These are phyloP conservation scores for Saccharomyces jurei DNA, from an alignment of 805 yeast genomes.

Conservation along the genomic window DNA sequence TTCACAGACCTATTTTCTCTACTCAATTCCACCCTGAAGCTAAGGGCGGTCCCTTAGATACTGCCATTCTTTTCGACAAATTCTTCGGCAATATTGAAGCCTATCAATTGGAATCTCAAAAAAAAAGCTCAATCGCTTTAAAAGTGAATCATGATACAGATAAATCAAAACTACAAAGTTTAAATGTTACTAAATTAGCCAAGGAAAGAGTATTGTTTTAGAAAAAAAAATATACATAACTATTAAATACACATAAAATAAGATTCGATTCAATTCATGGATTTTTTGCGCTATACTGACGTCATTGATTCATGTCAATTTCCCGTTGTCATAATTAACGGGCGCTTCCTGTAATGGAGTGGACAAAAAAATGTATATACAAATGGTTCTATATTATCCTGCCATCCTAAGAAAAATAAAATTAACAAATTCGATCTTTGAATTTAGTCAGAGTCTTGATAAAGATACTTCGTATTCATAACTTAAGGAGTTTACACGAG, in stretches of 20 bases:
- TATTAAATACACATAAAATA: neutral
- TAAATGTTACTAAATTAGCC: constrained; percentile 22
- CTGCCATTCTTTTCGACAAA: constrained; percentile 83
- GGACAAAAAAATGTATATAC: neutral
- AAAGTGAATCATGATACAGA: constrained; percentile 6
- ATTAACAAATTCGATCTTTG: neutral
- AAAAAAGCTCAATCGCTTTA: neutral
- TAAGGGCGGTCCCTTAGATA: constrained; percentile 96
- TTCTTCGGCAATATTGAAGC: constrained; percentile 63
- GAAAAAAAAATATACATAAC: neutral
- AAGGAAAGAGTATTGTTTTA: constrained; percentile 27
- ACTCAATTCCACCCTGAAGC: constrained; percentile 99
- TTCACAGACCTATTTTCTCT: constrained; percentile 79
- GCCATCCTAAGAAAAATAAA: neutral
- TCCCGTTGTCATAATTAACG: neutral
- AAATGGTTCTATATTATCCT: neutral
- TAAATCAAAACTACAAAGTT: constrained; percentile 6
- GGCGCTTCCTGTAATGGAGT: neutral
- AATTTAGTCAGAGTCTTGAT: neutral
- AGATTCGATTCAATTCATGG: neutral
- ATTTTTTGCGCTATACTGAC: neutral
- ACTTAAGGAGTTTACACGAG: neutral
- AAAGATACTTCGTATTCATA: neutral
- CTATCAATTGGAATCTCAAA: constrained; percentile 34
- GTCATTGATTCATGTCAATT: neutral